These are phyloP conservation scores for Podospora bellae-mahoneyi DNA, from an alignment of 495 filamentous ascomycete genomes.

Conservation along the genomic window DNA sequence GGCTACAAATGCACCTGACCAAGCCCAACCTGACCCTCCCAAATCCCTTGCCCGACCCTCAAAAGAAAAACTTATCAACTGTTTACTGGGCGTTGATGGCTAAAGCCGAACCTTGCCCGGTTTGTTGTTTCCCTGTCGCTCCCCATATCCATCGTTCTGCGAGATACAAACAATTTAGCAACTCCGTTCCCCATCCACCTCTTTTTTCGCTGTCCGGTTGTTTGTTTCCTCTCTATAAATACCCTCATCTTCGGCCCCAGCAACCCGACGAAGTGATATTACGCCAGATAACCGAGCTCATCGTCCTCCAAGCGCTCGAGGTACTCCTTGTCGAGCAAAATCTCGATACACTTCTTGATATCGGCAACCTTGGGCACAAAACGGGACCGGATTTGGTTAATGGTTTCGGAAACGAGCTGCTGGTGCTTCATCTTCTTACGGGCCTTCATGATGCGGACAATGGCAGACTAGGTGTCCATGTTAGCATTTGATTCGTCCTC, in stretches of 20 bases:
- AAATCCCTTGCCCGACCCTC: background rate
- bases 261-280: slow-evolving; percentile 16
- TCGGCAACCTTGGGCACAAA: slow-evolving; percentile 91
- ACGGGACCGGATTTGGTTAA: slow-evolving; percentile 88
- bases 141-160: background rate
- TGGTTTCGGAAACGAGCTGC: slow-evolving; percentile 87
- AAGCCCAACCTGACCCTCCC: background rate
- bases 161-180: background rate
- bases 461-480: slow-evolving; percentile 67
- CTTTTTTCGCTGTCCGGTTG: background rate
- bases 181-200: background rate
- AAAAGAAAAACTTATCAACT: background rate
- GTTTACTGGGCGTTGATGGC: background rate
- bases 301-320: slow-evolving; percentile 92
- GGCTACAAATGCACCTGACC: background rate
- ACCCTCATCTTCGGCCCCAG: background rate
- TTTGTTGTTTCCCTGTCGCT: background rate
- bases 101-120: background rate
- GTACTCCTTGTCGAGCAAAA: slow-evolving; percentile 98
- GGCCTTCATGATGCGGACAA: slow-evolving; percentile 99
- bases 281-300: slow-evolving; percentile 88
- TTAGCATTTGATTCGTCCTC: background rate
- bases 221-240: background rate
- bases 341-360: slow-evolving; percentile 99
- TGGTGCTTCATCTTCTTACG: slow-evolving; percentile 98